Conservation (phyloP, 106 monocot genomes). For the Dioscorea zingiberensis region DNA sequence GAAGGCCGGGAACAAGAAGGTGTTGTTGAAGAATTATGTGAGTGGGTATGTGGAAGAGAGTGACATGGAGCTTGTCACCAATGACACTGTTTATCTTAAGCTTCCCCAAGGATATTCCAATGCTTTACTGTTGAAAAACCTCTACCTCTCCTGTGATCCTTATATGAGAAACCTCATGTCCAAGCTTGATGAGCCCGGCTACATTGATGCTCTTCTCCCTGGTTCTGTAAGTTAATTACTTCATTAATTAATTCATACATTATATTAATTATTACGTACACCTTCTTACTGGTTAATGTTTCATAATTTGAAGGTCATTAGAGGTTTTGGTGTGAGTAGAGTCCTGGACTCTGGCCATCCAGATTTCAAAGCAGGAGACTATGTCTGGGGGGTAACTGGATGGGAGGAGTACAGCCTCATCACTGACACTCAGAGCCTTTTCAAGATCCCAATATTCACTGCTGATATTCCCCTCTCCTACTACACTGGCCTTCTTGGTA, state of each 20-base stretch:
- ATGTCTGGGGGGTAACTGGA: slow-evolving; percentile 7
- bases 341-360: slow-evolving; percentile 11
- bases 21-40: slow-evolving; percentile 6
- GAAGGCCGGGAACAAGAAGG: slow-evolving; percentile 15
- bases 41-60: slow-evolving; percentile 3
- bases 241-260: neutral
- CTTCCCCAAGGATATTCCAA: slow-evolving; percentile 14
- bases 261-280: too few relatives aligned
- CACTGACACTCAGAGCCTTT: neutral
- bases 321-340: slow-evolving; percentile 4
- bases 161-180: neutral
- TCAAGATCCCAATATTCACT: slow-evolving; percentile 10
- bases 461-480: slow-evolving; percentile 11
- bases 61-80: slow-evolving; percentile 11
- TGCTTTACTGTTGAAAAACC: slow-evolving; percentile 37
- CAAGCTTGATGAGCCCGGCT: neutral
- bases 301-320: neutral
- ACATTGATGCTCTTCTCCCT: neutral
- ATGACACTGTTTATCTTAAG: slow-evolving; percentile 1
- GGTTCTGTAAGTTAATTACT: neutral
- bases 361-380: slow-evolving; percentile 14
- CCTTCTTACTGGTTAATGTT: neutral
- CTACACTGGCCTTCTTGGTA: slow-evolving; percentile 12
- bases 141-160: slow-evolving; percentile 36
- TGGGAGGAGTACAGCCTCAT: slow-evolving; percentile 18